Percentiles rank a stretch among this genome's conserved stretches.
These are phyloP conservation scores for Alternaria sp. DNA, from an alignment of 2,329 filamentous ascomycete species.

Conservation along the genomic window DNA sequence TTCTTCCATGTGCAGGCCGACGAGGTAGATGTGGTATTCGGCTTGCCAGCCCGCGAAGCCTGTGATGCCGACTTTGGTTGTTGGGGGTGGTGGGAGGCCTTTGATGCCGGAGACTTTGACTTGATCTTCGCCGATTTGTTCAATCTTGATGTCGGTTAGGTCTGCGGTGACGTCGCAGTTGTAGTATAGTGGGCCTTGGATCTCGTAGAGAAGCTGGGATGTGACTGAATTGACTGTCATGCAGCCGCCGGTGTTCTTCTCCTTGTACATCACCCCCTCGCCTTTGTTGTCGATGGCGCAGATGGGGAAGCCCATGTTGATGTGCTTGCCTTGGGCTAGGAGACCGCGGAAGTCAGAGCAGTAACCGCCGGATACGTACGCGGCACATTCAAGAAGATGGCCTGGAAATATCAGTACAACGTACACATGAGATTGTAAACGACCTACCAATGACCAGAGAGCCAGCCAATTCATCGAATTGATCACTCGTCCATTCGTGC, in stretches of 20 bases:
- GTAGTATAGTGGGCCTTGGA: slow-evolving; percentile 52
- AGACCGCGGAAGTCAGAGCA: slow-evolving; percentile 50
- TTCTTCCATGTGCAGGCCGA: slow-evolving; percentile 54
- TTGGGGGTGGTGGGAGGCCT: slow-evolving; percentile 53
- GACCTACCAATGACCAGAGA: slow-evolving; percentile 38
- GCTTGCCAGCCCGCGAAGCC: slow-evolving; percentile 57
- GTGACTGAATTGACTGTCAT: slow-evolving; percentile 57
- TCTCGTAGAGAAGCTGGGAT: slow-evolving; percentile 57
- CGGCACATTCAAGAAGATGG: slow-evolving; percentile 50
- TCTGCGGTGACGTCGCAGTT: slow-evolving; percentile 51
- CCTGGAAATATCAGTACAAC: slow-evolving; percentile 48
- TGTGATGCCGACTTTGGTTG: slow-evolving; percentile 58
- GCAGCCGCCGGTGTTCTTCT: slow-evolving; percentile 32
- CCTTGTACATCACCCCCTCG: slow-evolving; percentile 38
- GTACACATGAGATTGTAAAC: neutral
- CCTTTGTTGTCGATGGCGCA: slow-evolving; percentile 29
- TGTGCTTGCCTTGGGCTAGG: slow-evolving; percentile 41
- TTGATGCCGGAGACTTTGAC: slow-evolving; percentile 46
- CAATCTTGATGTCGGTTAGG: slow-evolving; percentile 31
- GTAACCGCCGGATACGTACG: slow-evolving; percentile 41
- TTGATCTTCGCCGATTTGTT: slow-evolving; percentile 55
- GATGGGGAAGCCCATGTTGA: slow-evolving; percentile 44
- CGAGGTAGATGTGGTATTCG: slow-evolving; percentile 55
- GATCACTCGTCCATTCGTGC: slow-evolving; percentile 56
- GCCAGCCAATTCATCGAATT: slow-evolving; percentile 43